Evolutionary conservation across 108 stramenopile genomes (phyloP).

Genomic region (Nitzschia palea): DNA sequence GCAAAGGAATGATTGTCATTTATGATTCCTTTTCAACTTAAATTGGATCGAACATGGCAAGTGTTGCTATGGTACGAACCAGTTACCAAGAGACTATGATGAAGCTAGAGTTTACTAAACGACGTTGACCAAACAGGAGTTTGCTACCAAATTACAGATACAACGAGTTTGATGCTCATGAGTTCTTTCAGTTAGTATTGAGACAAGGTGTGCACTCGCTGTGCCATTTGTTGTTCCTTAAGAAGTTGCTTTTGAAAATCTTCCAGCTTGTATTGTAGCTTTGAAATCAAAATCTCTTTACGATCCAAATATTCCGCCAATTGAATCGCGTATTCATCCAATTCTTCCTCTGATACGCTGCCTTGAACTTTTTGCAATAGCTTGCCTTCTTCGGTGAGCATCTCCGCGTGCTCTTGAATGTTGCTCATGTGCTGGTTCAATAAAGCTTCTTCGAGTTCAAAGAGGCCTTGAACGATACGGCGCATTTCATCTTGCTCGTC

Average conservation of each 20-base stretch:
- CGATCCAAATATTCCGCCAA: constrained; percentile 88
- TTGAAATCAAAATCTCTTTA: constrained; percentile 72
- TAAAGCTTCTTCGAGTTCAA: constrained; percentile 96
- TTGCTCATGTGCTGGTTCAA: constrained; percentile 92
- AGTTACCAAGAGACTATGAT: no score
- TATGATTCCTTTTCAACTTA: constrained; percentile 9
- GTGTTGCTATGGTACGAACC: no score
- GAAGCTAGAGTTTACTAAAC: no score
- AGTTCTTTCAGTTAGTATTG: no score
- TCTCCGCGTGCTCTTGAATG: constrained; percentile 90
- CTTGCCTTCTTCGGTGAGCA: constrained; percentile 90
- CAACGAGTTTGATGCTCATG: no score
- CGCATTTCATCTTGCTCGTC: constrained; percentile 75
- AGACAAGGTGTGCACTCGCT: constrained; percentile 13
- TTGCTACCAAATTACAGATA: no score
- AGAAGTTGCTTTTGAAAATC: constrained; percentile 45
- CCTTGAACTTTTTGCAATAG: constrained; percentile 85
- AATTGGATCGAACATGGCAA: neutral
- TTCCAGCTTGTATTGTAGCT: constrained; percentile 61
- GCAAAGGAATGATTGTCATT: constrained; percentile 22
- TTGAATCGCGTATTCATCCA: constrained; percentile 89
- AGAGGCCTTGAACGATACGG: constrained; percentile 74
- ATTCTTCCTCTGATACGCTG: constrained; percentile 25
- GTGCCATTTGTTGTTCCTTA: constrained; percentile 23
- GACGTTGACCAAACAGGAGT: no score